These are phyloP conservation scores for Podospora comata DNA, from an alignment of 495 filamentous ascomycete genomes.

Conservation along the genomic window DNA sequence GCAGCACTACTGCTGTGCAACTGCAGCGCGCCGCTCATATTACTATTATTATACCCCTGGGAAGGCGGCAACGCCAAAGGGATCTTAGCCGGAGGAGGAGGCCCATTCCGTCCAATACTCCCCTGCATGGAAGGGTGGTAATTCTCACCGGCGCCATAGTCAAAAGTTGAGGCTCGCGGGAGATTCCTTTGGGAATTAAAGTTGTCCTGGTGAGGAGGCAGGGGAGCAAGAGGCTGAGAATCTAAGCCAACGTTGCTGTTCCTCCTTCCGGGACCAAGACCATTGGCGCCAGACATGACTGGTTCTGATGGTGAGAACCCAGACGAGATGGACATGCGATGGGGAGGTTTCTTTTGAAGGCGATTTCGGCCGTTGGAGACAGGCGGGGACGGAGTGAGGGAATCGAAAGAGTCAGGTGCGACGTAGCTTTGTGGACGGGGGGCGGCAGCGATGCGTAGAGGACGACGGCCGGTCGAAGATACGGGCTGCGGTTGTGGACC, in stretches of 20 bases:
- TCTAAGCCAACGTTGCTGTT: conserved; percentile 23
- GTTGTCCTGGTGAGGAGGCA: conserved; percentile 44
- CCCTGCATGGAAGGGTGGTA: conserved; percentile 16
- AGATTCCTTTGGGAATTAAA: conserved; percentile 40
- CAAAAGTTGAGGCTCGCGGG: conserved; percentile 43
- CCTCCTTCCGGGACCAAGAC: conserved; percentile 21
- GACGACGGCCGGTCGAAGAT: conserved; percentile 27
- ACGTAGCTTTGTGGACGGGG: conserved; percentile 10
- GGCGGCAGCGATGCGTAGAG: conserved; percentile 28
- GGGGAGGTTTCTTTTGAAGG: conserved; percentile 56
- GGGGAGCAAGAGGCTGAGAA: conserved; percentile 40
- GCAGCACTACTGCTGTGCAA: conserved; percentile 33
- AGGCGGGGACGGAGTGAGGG: conserved; percentile 19
- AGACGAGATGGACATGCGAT: conserved; percentile 40
- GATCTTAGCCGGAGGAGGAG: conserved; percentile 74
- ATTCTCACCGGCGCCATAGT: conserved; percentile 30
- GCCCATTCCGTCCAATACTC: conserved; percentile 32
- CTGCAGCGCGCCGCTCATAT: conserved; percentile 46
- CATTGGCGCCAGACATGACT: conserved; percentile 36
- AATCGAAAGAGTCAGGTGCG: conserved; percentile 25
- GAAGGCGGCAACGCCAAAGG: conserved; percentile 47
- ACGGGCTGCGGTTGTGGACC: conserved; percentile 48
- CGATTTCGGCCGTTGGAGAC: conserved; percentile 49
- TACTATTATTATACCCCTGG: conserved; percentile 15
- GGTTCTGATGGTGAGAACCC: conserved; percentile 23